phyloP scores from a whole-genome alignment of 208 protist species.

The Trypanosomatidae sp. region DNA sequence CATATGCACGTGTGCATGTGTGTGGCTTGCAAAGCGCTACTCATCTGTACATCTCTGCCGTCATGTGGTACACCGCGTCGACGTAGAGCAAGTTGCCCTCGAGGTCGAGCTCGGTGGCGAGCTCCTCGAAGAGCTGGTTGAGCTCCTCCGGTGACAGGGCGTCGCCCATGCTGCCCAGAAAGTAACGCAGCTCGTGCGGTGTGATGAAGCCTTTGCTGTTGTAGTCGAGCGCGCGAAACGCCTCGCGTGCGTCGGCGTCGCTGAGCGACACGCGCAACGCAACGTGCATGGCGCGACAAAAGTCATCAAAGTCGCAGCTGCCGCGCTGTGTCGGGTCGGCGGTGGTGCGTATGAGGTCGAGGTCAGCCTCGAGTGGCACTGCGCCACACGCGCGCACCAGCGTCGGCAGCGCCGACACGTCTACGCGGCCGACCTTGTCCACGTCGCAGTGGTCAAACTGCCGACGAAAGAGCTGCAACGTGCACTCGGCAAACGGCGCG shows the following conservation, averaged over 20 bases:
- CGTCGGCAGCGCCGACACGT: constrained; percentile 25
- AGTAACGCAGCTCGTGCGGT: constrained; percentile 86
- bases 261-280: constrained; percentile 37
- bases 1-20: background rate
- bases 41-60: constrained; percentile 61
- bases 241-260: constrained; percentile 73
- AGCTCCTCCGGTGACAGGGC: constrained; percentile 84
- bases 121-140: constrained; percentile 80
- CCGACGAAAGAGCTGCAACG: constrained; percentile 37
- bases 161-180: constrained; percentile 92
- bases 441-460: constrained; percentile 64
- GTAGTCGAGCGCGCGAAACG: constrained; percentile 91
- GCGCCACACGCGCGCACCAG: constrained; percentile 65
- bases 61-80: constrained; percentile 80
- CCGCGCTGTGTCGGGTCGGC: constrained; percentile 55
- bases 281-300: constrained; percentile 51
- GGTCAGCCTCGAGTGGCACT: constrained; percentile 41
- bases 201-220: constrained; percentile 87
- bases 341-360: constrained; percentile 26
- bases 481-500: background rate
- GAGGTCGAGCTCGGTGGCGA: constrained; percentile 76
- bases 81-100: constrained; percentile 73
- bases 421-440: constrained; percentile 66
- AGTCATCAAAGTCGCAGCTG: constrained; percentile 58
- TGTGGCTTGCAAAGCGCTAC: too few species aligned